Base-by-base conservation (phyloP, 805 yeast species). In the Barnettozyma vustinii region DNA sequence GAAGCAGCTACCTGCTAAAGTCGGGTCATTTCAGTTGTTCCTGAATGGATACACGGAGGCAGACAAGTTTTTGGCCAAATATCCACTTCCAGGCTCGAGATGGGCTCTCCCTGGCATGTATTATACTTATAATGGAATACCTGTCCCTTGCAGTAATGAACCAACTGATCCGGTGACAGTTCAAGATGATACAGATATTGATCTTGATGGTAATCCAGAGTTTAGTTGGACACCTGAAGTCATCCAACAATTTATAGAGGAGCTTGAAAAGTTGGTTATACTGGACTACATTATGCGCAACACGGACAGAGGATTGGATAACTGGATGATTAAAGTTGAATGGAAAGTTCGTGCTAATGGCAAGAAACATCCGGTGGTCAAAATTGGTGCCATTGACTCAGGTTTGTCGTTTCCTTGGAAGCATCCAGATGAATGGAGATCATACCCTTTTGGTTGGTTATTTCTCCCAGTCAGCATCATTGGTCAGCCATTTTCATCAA, bases 341-440 rank as follows among this genome's bases (percentile, higher is more conserved):
- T 76, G 80, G 75, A 50, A 56, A 16, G 50, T 52, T 6, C 42
- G n/a, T 7, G 48, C 46, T 0, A 55, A 60, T 30, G 54, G 57
- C 10, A 39, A 42, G 7, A 60, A 62, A 51, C 54, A 53, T 15
- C 83, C 84, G 0, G 48, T 37, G 1, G 51, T 84, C 13, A 72
- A 69, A 45, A 70, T 84, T 27, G 89, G 87, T 2, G 92, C 91
- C 1, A 84, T 84, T 41, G 91, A 84, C 57, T 82, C 87, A 15
- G 90, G 90, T 0, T 68, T 84, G 27, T 74, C 90, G 0, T 84
- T 81, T 56, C 91, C 92, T 5, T 84, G 89, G 89, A 84, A 84
- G 57, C 88, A 83, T 54, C 91, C 91, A 0, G 87, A 84, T 63
- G 89, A 83, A 58, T 83, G 90, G 88, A 66, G 91, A 48, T 81